Evolutionary conservation across 371 early-diverging fungal genomes (phyloP).

Genomic region (Chytridiales sp.): DNA sequence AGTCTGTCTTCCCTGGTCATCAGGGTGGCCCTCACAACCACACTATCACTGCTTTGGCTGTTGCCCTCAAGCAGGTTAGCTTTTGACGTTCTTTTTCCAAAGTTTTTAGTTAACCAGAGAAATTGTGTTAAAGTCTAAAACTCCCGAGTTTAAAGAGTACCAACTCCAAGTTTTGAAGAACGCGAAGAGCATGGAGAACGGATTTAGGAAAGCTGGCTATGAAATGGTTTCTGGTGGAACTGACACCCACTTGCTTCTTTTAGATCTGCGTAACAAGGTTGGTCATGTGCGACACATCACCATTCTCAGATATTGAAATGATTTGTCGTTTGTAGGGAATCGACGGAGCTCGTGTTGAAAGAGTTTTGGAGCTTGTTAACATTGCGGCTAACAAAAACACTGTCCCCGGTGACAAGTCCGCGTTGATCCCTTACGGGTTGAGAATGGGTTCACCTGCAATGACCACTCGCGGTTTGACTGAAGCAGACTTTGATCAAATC

Average conservation of each 20-base stretch:
- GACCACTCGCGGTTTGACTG: slow-evolving; percentile 92
- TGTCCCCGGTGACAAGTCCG: slow-evolving; percentile 94
- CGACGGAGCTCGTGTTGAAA: slow-evolving; percentile 94
- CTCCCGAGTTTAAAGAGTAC: slow-evolving; percentile 88
- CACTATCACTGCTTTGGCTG: slow-evolving; percentile 97
- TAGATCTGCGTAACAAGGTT: slow-evolving; percentile 84
- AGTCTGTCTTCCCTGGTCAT: slow-evolving; percentile 98
- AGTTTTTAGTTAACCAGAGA: neutral
- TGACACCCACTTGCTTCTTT: slow-evolving; percentile 89
- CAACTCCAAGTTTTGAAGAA: slow-evolving; percentile 87
- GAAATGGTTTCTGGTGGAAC: slow-evolving; percentile 92
- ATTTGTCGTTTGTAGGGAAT: slow-evolving; percentile 47
- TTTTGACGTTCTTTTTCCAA: neutral
- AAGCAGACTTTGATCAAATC: slow-evolving; percentile 82
- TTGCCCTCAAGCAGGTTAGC: slow-evolving; percentile 93
- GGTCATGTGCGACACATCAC: neutral
- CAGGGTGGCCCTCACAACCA: slow-evolving; percentile 99
- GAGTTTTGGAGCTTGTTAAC: slow-evolving; percentile 89
- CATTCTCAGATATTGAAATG: neutral
- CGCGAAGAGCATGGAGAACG: slow-evolving; percentile 82
- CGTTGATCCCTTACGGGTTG: slow-evolving; percentile 94
- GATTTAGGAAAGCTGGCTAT: slow-evolving; percentile 71
- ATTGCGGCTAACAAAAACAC: slow-evolving; percentile 99
- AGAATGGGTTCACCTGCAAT: slow-evolving; percentile 93
- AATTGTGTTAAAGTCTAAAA: slow-evolving; percentile 45